Evolutionary conservation across 1,284 basidiomycete genomes (phyloP), one percentile per base, ranked within the genome.

Genomic region (Leccinum pachyderme): DNA sequence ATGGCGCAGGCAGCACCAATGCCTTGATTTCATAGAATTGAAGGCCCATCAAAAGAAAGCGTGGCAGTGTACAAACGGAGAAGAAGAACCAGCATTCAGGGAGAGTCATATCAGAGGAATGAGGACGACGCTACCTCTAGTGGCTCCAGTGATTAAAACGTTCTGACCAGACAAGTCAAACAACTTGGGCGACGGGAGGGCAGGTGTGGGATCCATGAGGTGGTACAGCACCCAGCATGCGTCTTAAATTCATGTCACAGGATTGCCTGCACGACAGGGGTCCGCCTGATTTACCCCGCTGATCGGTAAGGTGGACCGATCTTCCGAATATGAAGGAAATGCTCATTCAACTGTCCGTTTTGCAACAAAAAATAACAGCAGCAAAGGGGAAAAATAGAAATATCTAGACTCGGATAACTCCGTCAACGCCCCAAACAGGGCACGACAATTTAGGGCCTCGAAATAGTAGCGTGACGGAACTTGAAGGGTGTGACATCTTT

Each of bases 1-100:
- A 89, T 66, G 2, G 87, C 86, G 67, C 84, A 86, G 7, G 84
- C 83, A 49, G 84, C 83, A 51, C 88, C 88, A 63, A 91, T 91
- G 47, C 88, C 86, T 87, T 65, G 54, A 63, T 59, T 28, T 59
- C 53, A 66, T 63, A 59, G 53, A 59, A 48, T 52, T 29, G 51
- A 54, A 48, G 43, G 41, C 18, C 54, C 37, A 45, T 65, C 54
- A 43, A 59, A 47, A 47, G 43, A 55, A 48, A n/a, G 37, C 48
- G 47, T 54, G 29, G 43, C 22, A 51, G 55, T 47, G 50, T 53
- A 61, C 66, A 59, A 58, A 57, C 44, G 55, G 52, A 45, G 64
- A 52, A 52, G 50, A 58, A 35, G 35, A 54, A 43, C 24, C 1
- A 25, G 7, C 15, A 43, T 43, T 43, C 41, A 43, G 41, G 41